Conservation (phyloP, 2,329 filamentous ascomycete species). For the Penicillium paneum region DNA sequence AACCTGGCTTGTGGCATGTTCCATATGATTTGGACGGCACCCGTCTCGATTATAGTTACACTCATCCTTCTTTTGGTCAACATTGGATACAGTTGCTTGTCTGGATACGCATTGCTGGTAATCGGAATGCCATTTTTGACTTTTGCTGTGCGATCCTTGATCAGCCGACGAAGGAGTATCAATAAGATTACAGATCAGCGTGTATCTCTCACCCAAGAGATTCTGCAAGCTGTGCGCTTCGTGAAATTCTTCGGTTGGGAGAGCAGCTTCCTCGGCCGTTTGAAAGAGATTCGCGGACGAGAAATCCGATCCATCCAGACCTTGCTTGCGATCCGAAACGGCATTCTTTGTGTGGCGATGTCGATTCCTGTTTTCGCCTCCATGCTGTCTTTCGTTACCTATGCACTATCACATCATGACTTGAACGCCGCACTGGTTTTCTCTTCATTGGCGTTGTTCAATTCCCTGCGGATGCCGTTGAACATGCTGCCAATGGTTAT, state of each 20-base stretch:
- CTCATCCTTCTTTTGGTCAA: constrained; percentile 80
- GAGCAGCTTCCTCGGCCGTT: constrained; percentile 72
- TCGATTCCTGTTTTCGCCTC: constrained; percentile 87
- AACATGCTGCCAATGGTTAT: constrained; percentile 86
- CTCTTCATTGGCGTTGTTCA: constrained; percentile 91
- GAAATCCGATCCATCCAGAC: constrained; percentile 85
- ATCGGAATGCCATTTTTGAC: constrained; percentile 75
- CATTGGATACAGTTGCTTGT: constrained; percentile 81
- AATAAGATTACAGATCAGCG: constrained; percentile 93
- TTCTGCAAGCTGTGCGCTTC: constrained; percentile 84
- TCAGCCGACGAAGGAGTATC: constrained; percentile 71
- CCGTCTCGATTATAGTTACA: constrained; percentile 73
- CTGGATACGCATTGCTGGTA: constrained; percentile 79
- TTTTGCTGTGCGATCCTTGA: constrained; percentile 70
- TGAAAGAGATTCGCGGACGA: constrained; percentile 67
- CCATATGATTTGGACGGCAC: constrained; percentile 86
- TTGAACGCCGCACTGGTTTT: constrained; percentile 78
- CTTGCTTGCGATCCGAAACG: constrained; percentile 77
- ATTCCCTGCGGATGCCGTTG: constrained; percentile 81
- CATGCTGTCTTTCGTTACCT: constrained; percentile 90
- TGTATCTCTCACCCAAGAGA: constrained; percentile 87
- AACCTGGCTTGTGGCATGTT: constrained; percentile 86
- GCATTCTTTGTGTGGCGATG: constrained; percentile 78
- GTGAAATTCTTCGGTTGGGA: constrained; percentile 99
- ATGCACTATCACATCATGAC: constrained; percentile 59